These are phyloP conservation scores for Tricladium varicosporioides DNA, from an alignment of 2,329 filamentous ascomycete species.

Conservation along the genomic window DNA sequence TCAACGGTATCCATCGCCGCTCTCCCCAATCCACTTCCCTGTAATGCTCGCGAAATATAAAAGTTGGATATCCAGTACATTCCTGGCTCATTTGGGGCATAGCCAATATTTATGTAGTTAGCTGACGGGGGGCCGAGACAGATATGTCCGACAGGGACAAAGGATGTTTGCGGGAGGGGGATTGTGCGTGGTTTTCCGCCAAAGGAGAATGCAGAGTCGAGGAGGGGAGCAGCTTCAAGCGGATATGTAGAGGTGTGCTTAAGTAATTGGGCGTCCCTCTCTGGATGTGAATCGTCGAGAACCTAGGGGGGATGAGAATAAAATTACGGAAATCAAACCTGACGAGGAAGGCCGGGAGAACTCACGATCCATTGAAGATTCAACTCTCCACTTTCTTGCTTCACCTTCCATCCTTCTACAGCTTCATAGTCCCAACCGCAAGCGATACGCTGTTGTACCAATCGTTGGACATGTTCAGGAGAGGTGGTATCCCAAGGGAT, in stretches of 20 bases:
- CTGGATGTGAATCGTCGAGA: constrained; percentile 15
- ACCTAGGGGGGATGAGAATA: constrained; percentile 16
- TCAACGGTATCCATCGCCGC: constrained; percentile 26
- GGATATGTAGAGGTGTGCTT: constrained; percentile 21
- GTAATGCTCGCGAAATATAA: constrained; percentile 28
- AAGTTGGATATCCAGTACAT: constrained; percentile 26
- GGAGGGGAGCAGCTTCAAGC: constrained; percentile 15
- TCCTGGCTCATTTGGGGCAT: constrained; percentile 5
- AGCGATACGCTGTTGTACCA: constrained; percentile 43
- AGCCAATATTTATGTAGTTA: constrained; percentile 7
- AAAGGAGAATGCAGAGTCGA: constrained; percentile 22
- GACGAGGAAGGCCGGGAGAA: neutral
- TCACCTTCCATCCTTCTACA: constrained; percentile 29
- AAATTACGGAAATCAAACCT: neutral
- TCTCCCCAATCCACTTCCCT: constrained; percentile 24
- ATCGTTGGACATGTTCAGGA: constrained; percentile 39
- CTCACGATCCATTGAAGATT: constrained; percentile 12
- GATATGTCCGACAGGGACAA: constrained; percentile 30
- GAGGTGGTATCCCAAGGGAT: constrained; percentile 45
- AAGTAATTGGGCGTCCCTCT: constrained; percentile 17
- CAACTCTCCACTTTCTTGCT: constrained; percentile 3
- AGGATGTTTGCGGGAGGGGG: constrained; percentile 11
- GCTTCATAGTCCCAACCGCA: constrained; percentile 44
- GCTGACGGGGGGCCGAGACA: constrained; percentile 17
- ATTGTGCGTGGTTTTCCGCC: constrained; percentile 19